phyloP scores from a whole-genome alignment of 2,329 filamentous ascomycete species.

The Pestalotiopsis sp. region DNA sequence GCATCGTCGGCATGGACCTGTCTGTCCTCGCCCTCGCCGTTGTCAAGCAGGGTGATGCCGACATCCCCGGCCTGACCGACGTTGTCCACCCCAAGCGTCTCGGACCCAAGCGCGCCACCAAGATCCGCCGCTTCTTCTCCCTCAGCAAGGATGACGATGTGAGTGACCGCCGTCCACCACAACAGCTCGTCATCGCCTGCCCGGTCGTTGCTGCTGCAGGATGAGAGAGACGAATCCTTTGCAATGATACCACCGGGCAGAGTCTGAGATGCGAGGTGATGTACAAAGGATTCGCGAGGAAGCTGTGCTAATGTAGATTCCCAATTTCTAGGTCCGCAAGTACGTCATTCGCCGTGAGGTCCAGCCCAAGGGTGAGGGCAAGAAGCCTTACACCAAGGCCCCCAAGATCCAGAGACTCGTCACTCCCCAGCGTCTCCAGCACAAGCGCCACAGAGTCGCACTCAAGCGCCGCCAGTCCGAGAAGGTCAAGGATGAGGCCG shows the following conservation, averaged over 20 bases:
- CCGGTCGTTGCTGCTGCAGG: constrained; percentile 50
- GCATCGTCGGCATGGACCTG: constrained; percentile 96
- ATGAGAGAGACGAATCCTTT: constrained; percentile 43
- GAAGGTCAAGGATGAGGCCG: constrained; percentile 98
- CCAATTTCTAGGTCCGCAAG: constrained; percentile 79
- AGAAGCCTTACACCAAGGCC: constrained; percentile 99
- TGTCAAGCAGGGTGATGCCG: constrained; percentile 96
- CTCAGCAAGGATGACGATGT: constrained; percentile 99
- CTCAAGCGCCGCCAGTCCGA: constrained; percentile 98
- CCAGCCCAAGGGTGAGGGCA: constrained; percentile 95
- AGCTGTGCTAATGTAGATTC: constrained; percentile 38
- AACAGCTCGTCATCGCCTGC: constrained; percentile 72
- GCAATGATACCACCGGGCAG: constrained; percentile 50
- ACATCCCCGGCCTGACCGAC: constrained; percentile 96
- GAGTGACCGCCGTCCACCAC: constrained; percentile 61
- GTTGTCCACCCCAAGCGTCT: constrained; percentile 98
- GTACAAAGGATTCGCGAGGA: constrained; percentile 16
- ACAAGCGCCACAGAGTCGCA: constrained; percentile 97
- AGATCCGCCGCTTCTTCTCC: constrained; percentile 99
- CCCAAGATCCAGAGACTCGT: constrained; percentile 99
- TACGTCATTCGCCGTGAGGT: constrained; percentile 99
- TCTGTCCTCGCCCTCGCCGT: constrained; percentile 92
- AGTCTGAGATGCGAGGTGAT: constrained; percentile 35
- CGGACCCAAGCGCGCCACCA: constrained; percentile 99
- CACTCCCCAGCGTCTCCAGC: constrained; percentile 98